phyloP scores from a whole-genome alignment of 2,329 filamentous ascomycete genomes.

The Plenodomus lindquistii region DNA sequence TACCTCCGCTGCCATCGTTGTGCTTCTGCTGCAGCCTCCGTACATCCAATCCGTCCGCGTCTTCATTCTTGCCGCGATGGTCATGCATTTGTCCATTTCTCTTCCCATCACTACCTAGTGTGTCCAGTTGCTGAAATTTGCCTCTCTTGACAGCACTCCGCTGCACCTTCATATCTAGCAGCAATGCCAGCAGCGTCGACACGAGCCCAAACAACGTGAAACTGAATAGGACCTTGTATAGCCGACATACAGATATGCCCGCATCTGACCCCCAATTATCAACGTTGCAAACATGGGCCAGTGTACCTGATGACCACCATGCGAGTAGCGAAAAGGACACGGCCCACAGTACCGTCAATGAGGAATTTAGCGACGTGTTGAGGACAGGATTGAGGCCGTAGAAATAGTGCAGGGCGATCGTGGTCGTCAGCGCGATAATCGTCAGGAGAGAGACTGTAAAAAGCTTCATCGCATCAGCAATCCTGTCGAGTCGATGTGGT shows the following conservation, averaged over 20 bases:
- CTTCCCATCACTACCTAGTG: conserved; percentile 38
- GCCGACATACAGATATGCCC: conserved; percentile 60
- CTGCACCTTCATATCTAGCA: conserved; percentile 56
- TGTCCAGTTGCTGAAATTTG: conserved; percentile 54
- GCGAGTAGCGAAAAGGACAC: conserved; percentile 56
- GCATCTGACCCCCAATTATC: conserved; percentile 58
- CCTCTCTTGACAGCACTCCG: conserved; percentile 48
- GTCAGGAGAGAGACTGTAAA: conserved; percentile 57
- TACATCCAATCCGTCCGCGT: background rate
- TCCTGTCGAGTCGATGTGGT: background rate
- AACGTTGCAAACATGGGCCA: conserved; percentile 55
- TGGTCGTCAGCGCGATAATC: conserved; percentile 51
- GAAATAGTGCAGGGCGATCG: conserved; percentile 56
- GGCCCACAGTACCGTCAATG: conserved; percentile 56
- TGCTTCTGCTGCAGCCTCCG: conserved; percentile 10
- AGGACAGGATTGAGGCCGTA: conserved; percentile 57
- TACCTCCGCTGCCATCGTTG: conserved; percentile 18
- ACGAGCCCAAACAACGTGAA: conserved; percentile 57
- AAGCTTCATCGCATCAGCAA: conserved; percentile 47
- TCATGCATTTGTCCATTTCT: conserved; percentile 18
- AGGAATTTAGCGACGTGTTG: conserved; percentile 55
- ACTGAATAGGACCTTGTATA: conserved; percentile 64
- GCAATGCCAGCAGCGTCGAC: conserved; percentile 52
- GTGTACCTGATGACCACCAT: conserved; percentile 59
- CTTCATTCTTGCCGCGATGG: background rate